Base-by-base conservation (phyloP, 768 basidiomycete species). In the Lentinula sp. region DNA sequence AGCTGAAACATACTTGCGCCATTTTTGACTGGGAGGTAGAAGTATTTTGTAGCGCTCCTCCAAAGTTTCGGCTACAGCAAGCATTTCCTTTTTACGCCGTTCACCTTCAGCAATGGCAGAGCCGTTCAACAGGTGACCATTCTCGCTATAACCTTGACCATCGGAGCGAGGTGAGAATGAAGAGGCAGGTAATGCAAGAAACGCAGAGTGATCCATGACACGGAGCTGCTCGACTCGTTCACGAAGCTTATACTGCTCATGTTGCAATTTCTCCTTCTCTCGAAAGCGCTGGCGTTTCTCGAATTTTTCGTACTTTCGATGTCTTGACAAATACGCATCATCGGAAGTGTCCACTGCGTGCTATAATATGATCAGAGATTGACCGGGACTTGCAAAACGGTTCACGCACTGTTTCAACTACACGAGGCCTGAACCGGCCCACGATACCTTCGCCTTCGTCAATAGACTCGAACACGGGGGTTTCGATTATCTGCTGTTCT, bases 181-280 rank as follows among this genome's bases (percentile, higher is more conserved):
- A 16, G 81, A 73, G 5, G 84, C 80, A 43, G 87, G 81, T 49
- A 89, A 74, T 31, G 77, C 68, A 34, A 91, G 80, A 71, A 92
- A 93, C 2, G 87, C 85, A 58, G 81, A 72, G 52, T 80, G 72
- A 62, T 92, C 89, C 85, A 95, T 88, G 31, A 77, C 79, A 59
- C 80, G 82, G 60, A 95, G 79, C 68, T 94, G 89, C 56, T 95
- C 92, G 62, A 95, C 89, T 39, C 93, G 85, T 68, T 93, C 88
- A 71, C 89, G 89, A 68, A 96, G 84, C 70, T 93, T 93, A 75
- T 94, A 93, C 66, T 93, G 91, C 68, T 95, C 93, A 65, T 93
- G 88, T 72, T 90, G 88, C 59, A 95, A 82, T 70, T 93, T 93
- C 73, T 96, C 93, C 73, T 93, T 93, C 74, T 95, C 93, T 59